A percentile compares a stretch with the other conserved stretches of the same genome.
These are phyloP conservation scores for Phaseolus coccineus DNA, from an alignment of 331 rosid genomes.

Conservation along the genomic window DNA sequence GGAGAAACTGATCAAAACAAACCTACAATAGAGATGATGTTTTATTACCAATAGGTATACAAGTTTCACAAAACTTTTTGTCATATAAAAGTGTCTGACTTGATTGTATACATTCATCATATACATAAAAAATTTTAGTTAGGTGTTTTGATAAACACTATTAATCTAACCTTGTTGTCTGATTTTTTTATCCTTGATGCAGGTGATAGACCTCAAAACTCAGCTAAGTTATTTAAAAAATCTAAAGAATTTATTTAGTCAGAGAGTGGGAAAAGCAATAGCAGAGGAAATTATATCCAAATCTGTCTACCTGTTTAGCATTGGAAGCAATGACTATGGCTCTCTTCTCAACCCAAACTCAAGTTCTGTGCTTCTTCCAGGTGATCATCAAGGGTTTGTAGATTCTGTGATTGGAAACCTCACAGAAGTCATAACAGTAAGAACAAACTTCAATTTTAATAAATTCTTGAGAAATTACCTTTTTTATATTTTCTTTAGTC, in stretches of 20 bases:
- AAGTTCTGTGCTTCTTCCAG: neutral
- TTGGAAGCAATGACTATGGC: conserved; percentile 1
- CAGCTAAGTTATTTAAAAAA: conserved; percentile 52
- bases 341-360: neutral
- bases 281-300: neutral
- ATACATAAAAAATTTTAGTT: too few relatives aligned
- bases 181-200: neutral
- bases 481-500: neutral
- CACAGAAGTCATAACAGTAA: conserved; percentile 5
- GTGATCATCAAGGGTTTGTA: neutral
- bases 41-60: too few relatives aligned
- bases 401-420: conserved; percentile 1
- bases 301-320: conserved; percentile 7
- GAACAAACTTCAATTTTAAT: neutral
- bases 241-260: neutral
- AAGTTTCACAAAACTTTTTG: too few relatives aligned
- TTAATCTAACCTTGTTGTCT: too few relatives aligned
- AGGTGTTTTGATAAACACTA: too few relatives aligned
- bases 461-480: neutral
- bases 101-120: too few relatives aligned
- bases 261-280: neutral
- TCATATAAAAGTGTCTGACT: too few relatives aligned
- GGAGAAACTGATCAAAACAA: too few relatives aligned
- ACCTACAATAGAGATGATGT: too few relatives aligned
- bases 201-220: conserved; percentile 54